These are phyloP conservation scores for Arctium lappa DNA, from an alignment of 129 eudicot species.

Conservation along the genomic window DNA sequence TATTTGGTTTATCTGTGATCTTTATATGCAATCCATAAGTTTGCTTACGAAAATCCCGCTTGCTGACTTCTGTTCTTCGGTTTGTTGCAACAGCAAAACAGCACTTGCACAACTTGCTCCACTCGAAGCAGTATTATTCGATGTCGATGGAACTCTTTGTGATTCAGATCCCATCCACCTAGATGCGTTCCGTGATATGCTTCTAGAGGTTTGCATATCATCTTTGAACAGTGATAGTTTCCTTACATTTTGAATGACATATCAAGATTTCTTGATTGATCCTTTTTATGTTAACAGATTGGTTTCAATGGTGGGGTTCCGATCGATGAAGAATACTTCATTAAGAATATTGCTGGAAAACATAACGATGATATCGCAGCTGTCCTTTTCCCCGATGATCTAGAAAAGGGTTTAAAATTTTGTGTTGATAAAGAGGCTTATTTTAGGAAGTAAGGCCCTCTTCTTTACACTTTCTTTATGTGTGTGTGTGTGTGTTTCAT, in stretches of 20 bases:
- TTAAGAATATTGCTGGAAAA: slow-evolving; percentile 72
- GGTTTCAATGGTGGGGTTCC: slow-evolving; percentile 91
- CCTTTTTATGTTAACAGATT: slow-evolving; percentile 47
- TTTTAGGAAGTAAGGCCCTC: slow-evolving; percentile 61
- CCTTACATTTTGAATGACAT: not conserved
- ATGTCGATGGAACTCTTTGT: slow-evolving; percentile 91
- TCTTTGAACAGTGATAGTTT: not conserved
- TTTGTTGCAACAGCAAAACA: slow-evolving; percentile 41
- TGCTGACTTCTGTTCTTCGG: slow-evolving; percentile 6
- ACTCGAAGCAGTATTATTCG: slow-evolving; percentile 82
- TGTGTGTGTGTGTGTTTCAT: not conserved
- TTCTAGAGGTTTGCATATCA: slow-evolving; percentile 56
- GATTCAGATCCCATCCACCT: slow-evolving; percentile 90
- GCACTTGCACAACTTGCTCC: slow-evolving; percentile 71
- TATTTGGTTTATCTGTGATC: not conserved
- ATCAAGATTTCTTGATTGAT: not conserved
- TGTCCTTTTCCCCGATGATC: slow-evolving; percentile 79
- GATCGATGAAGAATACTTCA: slow-evolving; percentile 67
- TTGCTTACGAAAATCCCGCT: not conserved
- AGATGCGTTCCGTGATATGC: slow-evolving; percentile 83
- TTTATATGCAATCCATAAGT: not conserved
- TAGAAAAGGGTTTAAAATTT: slow-evolving; percentile 63
- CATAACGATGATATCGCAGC: slow-evolving; percentile 86
- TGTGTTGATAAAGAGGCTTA: slow-evolving; percentile 75
- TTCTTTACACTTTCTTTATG: not conserved